Percentiles rank a stretch among this genome's conserved stretches.
These are phyloP conservation scores for Dactylellina drechsleri DNA, from an alignment of 2,329 filamentous ascomycete species.

Conservation along the genomic window DNA sequence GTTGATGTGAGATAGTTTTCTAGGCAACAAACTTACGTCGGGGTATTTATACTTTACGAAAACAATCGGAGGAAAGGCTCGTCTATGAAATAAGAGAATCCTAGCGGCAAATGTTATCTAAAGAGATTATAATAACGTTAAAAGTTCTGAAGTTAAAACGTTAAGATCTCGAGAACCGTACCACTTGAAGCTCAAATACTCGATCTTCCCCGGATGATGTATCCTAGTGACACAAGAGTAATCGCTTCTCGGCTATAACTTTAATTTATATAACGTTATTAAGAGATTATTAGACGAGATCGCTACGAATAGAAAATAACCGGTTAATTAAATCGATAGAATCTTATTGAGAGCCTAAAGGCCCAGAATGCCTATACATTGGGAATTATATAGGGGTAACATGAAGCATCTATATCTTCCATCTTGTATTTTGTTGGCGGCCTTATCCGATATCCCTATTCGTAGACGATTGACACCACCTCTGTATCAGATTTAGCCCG, in stretches of 20 bases:
- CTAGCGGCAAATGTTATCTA: not conserved
- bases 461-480: no score
- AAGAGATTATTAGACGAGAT: not conserved
- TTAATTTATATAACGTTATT: conserved; percentile 38
- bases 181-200: not conserved
- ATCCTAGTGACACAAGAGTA: conserved; percentile 12
- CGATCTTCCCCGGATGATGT: conserved; percentile 7
- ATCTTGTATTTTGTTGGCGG: no score
- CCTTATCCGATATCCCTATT: no score
- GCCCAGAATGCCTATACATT: conserved; percentile 9
- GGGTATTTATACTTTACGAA: conserved; percentile 30
- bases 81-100: not conserved
- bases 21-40: conserved; percentile 10
- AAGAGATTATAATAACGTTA: conserved; percentile 35
- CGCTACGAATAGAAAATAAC: conserved; percentile 28
- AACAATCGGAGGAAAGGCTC: conserved; percentile 7
- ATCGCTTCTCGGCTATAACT: conserved; percentile 23
- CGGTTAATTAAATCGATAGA: conserved; percentile 23
- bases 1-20: not conserved
- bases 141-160: conserved; percentile 4
- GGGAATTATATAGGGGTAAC: not conserved
- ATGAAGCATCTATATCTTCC: no score
- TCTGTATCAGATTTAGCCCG: no score
- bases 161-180: not conserved
- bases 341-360: conserved; percentile 13